These are phyloP conservation scores for Grigorovia jiainica DNA, from an alignment of 805 yeast species.

Conservation along the genomic window DNA sequence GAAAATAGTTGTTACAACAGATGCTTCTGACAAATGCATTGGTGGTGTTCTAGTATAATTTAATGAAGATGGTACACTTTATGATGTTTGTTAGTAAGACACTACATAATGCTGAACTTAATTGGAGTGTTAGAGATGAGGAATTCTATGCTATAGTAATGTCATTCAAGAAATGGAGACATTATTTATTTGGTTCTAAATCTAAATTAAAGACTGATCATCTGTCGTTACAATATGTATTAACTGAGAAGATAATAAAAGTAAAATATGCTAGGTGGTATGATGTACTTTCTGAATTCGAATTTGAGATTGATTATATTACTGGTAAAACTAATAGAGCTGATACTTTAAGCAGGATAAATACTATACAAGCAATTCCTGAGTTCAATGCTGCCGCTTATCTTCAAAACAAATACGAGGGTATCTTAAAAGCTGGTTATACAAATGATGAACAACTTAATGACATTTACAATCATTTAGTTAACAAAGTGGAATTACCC, in stretches of 20 bases:
- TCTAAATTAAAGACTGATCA: not conserved
- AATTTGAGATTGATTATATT: slow-evolving; percentile 1
- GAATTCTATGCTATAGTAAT: not conserved
- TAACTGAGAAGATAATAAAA: not conserved
- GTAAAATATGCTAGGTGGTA: slow-evolving; percentile 1
- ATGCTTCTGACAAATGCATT: not conserved
- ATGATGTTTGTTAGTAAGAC: not conserved
- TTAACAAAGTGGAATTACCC: too few species aligned
- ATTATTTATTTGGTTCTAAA: not conserved
- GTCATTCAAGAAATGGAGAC: not conserved
- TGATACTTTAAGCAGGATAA: not conserved
- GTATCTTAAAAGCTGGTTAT: too few species aligned
- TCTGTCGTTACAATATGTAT: not conserved
- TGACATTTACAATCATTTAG: too few species aligned
- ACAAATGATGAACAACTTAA: too few species aligned
- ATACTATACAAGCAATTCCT: too few species aligned
- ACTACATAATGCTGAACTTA: not conserved
- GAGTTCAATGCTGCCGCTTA: too few species aligned
- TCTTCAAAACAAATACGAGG: too few species aligned
- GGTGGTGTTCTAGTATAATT: not conserved
- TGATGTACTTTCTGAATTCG: not conserved
- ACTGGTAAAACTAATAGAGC: not conserved
- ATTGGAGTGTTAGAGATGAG: slow-evolving; percentile 1
- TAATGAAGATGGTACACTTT: not conserved
- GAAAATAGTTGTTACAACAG: not conserved